These are phyloP conservation scores for Chlamydomonas reinhardtii DNA, from an alignment of 163 green algal genomes.

Conservation along the genomic window DNA sequence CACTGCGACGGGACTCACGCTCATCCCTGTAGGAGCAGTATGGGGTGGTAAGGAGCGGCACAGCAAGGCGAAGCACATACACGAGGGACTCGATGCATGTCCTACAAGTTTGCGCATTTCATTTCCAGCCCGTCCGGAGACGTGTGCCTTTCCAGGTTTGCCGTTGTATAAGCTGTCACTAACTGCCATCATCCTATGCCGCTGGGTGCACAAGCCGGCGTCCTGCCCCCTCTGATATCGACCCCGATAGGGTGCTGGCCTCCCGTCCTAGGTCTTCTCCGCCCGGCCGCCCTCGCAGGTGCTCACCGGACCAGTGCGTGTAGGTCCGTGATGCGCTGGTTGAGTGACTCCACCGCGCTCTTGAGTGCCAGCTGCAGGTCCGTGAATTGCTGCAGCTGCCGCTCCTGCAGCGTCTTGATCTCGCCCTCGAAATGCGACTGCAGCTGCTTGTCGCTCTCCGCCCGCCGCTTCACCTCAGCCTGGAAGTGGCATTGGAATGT, in stretches of 20 bases:
- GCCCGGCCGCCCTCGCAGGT: no score
- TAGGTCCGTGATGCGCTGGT: slow-evolving; percentile 55
- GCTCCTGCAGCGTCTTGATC: slow-evolving; percentile 67
- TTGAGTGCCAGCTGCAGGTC: slow-evolving; percentile 69
- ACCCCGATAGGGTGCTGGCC: no score
- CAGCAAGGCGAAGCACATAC: no score
- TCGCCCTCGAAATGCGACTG: slow-evolving; percentile 75
- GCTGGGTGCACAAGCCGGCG: no score
- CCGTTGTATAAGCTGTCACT: no score
- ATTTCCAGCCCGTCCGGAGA: not conserved
- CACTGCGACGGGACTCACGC: slow-evolving; percentile 71
- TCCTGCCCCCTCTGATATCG: no score
- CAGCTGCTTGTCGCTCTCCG: slow-evolving; percentile 76
- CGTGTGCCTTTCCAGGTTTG: not conserved
- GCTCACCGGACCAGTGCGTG: slow-evolving; percentile 45
- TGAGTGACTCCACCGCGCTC: slow-evolving; percentile 69
- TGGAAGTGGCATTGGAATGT: slow-evolving; percentile 16
- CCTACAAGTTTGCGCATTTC: no score
- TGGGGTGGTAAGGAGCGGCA: no score
- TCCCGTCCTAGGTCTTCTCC: no score
- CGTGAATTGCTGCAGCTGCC: slow-evolving; percentile 53
- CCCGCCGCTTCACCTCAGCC: slow-evolving; percentile 72
- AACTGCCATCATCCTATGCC: no score
- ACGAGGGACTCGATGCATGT: no score
- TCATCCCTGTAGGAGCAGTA: slow-evolving; percentile 69